These are phyloP conservation scores for Pseudocercospora cruenta DNA, from an alignment of 2,329 filamentous ascomycete genomes.

Conservation along the genomic window DNA sequence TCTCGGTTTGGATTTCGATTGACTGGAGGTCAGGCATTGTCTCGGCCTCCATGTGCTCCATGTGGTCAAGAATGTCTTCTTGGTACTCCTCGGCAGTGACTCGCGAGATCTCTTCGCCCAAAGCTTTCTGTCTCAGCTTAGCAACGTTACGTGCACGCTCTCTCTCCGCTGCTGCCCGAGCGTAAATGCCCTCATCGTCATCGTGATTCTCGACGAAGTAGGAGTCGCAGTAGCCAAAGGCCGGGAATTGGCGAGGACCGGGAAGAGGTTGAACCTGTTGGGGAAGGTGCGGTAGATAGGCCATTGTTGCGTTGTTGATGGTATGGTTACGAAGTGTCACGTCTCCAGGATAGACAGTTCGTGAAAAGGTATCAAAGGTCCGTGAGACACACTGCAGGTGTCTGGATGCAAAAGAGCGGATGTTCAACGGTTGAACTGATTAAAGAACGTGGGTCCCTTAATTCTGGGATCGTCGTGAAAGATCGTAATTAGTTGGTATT, in stretches of 20 bases:
- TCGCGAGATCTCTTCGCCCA: constrained; percentile 85
- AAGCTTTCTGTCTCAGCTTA: constrained; percentile 80
- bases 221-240: constrained; percentile 67
- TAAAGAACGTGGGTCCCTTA: constrained; percentile 56
- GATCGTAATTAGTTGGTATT: constrained; percentile 63
- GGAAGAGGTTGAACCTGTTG: constrained; percentile 27
- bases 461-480: constrained; percentile 49
- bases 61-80: constrained; percentile 91
- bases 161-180: constrained; percentile 66
- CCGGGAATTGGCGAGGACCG: constrained; percentile 49
- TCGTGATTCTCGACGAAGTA: constrained; percentile 68
- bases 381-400: constrained; percentile 25
- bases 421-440: constrained; percentile 45
- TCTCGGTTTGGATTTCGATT: constrained; percentile 98
- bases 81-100: constrained; percentile 87
- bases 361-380: constrained; percentile 29
- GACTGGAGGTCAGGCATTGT: constrained; percentile 95
- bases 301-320: constrained; percentile 53
- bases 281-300: constrained; percentile 48
- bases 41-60: constrained; percentile 93
- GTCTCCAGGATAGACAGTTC: constrained; percentile 50
- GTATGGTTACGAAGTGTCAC: constrained; percentile 48
- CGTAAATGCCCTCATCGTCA: constrained; percentile 57
- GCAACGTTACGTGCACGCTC: constrained; percentile 79
- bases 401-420: constrained; percentile 46